Evolutionary conservation across 75 land plant species (phyloP).

Genomic region (Pinus taeda): DNA sequence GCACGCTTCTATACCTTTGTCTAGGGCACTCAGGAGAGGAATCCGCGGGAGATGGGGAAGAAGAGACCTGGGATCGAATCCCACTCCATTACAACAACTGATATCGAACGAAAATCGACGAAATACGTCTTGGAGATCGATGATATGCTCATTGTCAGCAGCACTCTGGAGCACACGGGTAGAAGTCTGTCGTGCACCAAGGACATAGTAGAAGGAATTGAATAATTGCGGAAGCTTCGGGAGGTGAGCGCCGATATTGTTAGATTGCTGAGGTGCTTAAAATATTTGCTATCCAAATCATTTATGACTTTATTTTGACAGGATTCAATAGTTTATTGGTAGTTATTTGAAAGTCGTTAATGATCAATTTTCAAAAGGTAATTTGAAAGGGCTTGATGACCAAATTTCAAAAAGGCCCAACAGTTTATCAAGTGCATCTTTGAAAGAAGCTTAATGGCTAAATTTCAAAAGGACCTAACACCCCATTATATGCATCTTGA

Average conservation of each 20-base stretch:
- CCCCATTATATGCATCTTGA: too few relatives aligned
- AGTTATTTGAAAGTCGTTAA: too few relatives aligned
- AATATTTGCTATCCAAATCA: constrained; percentile 59
- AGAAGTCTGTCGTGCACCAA: background rate
- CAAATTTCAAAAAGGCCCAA: too few relatives aligned
- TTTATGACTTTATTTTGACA: too few relatives aligned
- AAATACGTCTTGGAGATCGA: constrained; percentile 33
- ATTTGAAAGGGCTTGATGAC: too few relatives aligned
- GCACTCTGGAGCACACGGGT: background rate
- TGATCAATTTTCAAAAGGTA: too few relatives aligned
- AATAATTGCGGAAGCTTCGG: background rate
- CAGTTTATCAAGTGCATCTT: too few relatives aligned
- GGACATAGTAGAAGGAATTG: background rate
- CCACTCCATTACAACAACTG: constrained; percentile 12
- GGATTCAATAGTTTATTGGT: too few relatives aligned
- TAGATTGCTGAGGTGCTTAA: background rate
- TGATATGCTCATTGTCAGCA: background rate
- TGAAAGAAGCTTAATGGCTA: too few relatives aligned
- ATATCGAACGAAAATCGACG: constrained; percentile 26
- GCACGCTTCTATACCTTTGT: constrained; percentile 35
- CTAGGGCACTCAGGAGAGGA: constrained; percentile 18
- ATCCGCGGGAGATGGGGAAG: constrained; percentile 9
- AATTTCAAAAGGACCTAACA: too few relatives aligned
- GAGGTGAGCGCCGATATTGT: background rate
- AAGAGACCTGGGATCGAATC: constrained; percentile 18